phyloP scores from a whole-genome alignment of 73 alveolate species.

The Diophrys appendiculata region DNA sequence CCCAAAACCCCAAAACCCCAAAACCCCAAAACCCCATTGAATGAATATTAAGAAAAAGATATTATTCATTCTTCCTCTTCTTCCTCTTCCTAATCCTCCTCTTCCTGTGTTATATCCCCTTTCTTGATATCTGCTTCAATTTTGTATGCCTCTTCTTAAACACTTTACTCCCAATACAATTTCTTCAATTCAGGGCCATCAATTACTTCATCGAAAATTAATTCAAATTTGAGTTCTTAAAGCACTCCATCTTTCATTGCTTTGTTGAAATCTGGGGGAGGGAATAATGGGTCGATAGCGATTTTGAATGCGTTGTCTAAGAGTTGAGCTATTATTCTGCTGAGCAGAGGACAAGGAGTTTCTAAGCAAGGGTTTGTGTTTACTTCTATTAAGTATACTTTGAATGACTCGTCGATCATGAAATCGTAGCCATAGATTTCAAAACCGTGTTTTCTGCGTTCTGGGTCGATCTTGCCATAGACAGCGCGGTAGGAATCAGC shows the following conservation, averaged over 20 bases:
- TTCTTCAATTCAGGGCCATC: constrained; percentile 1
- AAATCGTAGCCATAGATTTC: constrained; percentile 89
- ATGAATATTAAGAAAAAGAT: neutral
- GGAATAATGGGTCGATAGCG: constrained; percentile 58
- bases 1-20: neutral
- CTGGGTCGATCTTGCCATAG: constrained; percentile 67
- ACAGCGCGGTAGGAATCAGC: constrained; percentile 72
- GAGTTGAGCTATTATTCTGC: constrained; percentile 81
- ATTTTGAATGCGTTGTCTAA: constrained; percentile 71
- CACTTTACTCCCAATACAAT: neutral
- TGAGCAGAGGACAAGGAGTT: constrained; percentile 69
- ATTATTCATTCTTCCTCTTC: neutral
- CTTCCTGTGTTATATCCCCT: constrained; percentile 1
- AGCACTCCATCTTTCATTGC: constrained; percentile 31
- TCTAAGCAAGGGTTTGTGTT: constrained; percentile 88
- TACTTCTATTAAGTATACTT: constrained; percentile 80
- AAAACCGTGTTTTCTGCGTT: constrained; percentile 67
- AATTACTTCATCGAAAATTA: constrained; percentile 26
- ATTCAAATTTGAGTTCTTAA: constrained; percentile 52
- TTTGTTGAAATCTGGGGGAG: constrained; percentile 41
- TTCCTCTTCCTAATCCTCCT: constrained; percentile 2
- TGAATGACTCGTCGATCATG: constrained; percentile 78
- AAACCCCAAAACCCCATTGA: neutral
- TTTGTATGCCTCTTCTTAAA: neutral
- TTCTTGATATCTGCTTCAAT: neutral